Base-by-base conservation (phyloP, 2,329 filamentous ascomycete species). In the Cercospora janseana region DNA sequence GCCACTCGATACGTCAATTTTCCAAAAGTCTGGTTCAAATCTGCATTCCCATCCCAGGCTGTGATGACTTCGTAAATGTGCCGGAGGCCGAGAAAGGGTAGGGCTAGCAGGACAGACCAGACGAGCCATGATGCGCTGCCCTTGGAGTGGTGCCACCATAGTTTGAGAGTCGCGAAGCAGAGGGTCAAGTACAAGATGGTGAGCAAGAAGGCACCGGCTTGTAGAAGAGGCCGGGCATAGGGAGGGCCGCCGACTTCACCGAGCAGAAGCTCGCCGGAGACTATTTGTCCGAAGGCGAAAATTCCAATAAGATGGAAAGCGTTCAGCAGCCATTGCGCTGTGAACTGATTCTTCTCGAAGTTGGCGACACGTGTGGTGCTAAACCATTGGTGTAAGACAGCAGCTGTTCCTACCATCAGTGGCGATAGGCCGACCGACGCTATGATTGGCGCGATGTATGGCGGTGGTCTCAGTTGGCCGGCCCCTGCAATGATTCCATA, bases 41-140 rank as follows among this genome's bases (percentile, higher is more conserved):
- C 47, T 18, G 40, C 27, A 12, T 35, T 32, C 16, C 10, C 40
- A 37, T 43, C 40, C 28, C 41, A 50, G 21, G 37, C 41, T 13
- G 38, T 50, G 29, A 44, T 24, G 23, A 50, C 13, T 26, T 50
- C 38, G 23, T 45, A 50, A n/a, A 29, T 40, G 21, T 50, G 37
- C 20, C 47, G 47, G 13, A 50, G 38, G 3, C 38, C 47, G 6
- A 50, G 16, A 18, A 44, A 43, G 24, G 47, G 47, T 12, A 50
- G 47, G 29, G 40, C 29, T 8, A 37, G 18, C 10, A 50, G 31
- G 18, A 50, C 41, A 13, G 47, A 44, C 48, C 48, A 50, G 48
- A 50, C 45, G 2, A 50, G 24, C 31, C 29, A 20, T 6, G 26
- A 35, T 6, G 29, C 27, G 48, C 48, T 50, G n/a, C 34, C 48